Base-by-base conservation (phyloP, 306 rosid species). In the Alnus rubra region DNA sequence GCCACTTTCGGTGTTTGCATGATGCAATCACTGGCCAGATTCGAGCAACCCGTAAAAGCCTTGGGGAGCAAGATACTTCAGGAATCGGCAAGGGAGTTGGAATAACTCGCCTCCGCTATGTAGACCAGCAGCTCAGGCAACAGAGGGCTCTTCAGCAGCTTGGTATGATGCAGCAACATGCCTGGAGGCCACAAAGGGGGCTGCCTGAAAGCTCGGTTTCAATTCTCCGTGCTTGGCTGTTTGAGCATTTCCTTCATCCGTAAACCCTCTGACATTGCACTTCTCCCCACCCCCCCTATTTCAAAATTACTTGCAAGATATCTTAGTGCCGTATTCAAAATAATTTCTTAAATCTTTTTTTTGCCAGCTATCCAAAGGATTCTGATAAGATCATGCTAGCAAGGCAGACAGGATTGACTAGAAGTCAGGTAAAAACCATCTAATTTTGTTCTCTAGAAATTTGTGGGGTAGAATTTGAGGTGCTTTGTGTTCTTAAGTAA, bases 191-290 rank as follows among this genome's bases (percentile, higher is more conserved):
- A 49, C 97, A 92, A 74, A 84, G 95, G 79, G 97, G 97, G 48
- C 84, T 90, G 64, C 97, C 97, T n/a, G 97, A 90, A 81, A 85
- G 86, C 87, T 89, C 97, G 11, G 97, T 90, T 75, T 87, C 93
- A 4, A 76, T 92, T 86, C 97, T 92, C 54, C 95, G 95, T 3
- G 90, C 97, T 73, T 92, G 97, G 97, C 87, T 92, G 68, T 92
- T 92, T 69, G 97, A 92, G 87, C 97, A 92, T 86, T 92, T 92
- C 83, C 97, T 92, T 78, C 93, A 92, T 77, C 97, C 97, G 97
- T 92, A 88, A 82, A 48, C 71, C 84, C 73, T 74, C 86, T 47
- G 50, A 50, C 81, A 39, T 18, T 14, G 52, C 73, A 71, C 44
- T 58, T 75, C 60, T 42, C 45, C 44, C 45, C 37, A 7, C 28